Evolutionary conservation across 169 alveolate species (phyloP), one percentile per base, ranked within the genome.

Genomic region (Plasmodium vivax): DNA sequence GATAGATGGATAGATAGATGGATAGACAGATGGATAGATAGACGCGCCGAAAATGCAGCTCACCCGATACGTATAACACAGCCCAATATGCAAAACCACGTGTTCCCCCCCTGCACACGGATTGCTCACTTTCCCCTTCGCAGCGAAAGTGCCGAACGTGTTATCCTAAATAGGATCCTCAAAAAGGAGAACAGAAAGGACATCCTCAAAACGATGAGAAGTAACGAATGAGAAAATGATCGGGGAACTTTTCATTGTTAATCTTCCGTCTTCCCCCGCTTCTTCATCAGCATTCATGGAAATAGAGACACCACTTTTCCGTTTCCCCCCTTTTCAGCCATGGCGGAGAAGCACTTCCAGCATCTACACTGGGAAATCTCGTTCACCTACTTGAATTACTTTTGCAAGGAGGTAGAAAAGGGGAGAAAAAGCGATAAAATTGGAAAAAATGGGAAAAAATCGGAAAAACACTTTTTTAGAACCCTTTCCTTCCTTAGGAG

Each of bases 151-250:
- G 14, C 94, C 74, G 85, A 79, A 74, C 45, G 58, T 19, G 80
- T 90, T 6, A 90, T 90, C 51, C 54, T 90, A 54, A 90, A 90
- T 80, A 90, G 94, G 83, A 74, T 90, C 12, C 74, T 90, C 47
- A 90, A 81, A 38, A 90, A 90, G 90, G 91, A 90, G 38, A 43
- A 80, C 56, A 90, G 82, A 90, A 79, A 90, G 56, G 91, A 90
- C 27, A 62, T 90, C 9, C 81, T 41, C 79, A 90, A 36, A 80
- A 80, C 34, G 38, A 80, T 90, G 34, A 79, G 82, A 90, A 81
- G 90, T 87, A 87, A 85, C n/a, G 19, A 82, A 82, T 56, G 3
- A 82, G 43, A 82, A 54, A 2, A 23, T 56, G 58, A 54, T 16
- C 62, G 27, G 14, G 38, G 41, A 38, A 12, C 30, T 4, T 32